Base-by-base conservation (phyloP, 2,329 filamentous ascomycete species). In the Exserohilum rostratum region DNA sequence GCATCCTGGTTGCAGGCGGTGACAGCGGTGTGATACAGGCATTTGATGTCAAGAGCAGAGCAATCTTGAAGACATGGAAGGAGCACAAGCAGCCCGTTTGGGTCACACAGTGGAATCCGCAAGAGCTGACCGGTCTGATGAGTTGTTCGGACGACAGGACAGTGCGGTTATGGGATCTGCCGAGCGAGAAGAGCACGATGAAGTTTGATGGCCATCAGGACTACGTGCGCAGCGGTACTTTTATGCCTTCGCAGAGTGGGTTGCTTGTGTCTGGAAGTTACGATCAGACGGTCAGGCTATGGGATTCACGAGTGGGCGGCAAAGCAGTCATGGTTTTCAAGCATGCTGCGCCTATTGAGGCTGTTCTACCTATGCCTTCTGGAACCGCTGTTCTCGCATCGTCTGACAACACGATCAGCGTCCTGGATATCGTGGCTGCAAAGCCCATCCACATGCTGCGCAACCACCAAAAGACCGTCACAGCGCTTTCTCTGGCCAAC, bases 381-480 rank as follows among this genome's bases (percentile, higher is more conserved):
- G 92, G 91, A 43, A 96, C 93, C 4, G 92, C 90, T 3, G 81
- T 99, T 20, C 83, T 97, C 30, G 92, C 92, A 11, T 86, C 93
- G 2, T 87, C 92, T 15, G 93, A 90, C 53, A 96, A 90, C 70
- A 86, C 90, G 58, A 91, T 99, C 68, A 92, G 90, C 5, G 91
- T 99, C 10, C 83, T 99, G 58, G 95, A 99, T 74, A 84, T 99
- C 39, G 89, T 98, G 13, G 93, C 93, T 45, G 95, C 90, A 22
- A 91, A 91, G 70, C 92, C 93, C 4, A 80, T 96, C 53, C 89
- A 92, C 65, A 82, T 96, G 70, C 88, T 99, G 60, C 88, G 88
- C 65, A 98, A 96, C 73, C 95, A 99, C 77, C 95, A 99, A 73
- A 99, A 98, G 85, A 96, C 95, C 0, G 93, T 99, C 56, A 98